Evolutionary conservation across 768 basidiomycete genomes (phyloP).

Genomic region (Rhodosporidiobolus sp.): DNA sequence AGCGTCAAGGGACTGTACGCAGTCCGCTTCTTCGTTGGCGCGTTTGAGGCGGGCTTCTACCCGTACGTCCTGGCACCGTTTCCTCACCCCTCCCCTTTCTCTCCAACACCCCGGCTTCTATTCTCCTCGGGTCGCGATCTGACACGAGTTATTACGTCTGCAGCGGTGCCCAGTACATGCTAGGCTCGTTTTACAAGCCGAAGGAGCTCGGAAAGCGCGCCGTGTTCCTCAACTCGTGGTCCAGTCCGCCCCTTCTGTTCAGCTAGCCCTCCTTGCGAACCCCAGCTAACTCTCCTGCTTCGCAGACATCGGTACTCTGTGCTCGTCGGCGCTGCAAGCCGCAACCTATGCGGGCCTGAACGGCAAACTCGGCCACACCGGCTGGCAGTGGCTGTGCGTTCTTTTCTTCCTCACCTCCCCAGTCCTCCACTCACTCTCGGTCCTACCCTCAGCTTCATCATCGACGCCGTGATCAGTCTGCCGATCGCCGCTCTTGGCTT

Average conservation of each 20-base stretch:
- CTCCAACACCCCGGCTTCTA: too few species aligned
- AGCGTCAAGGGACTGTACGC: not conserved
- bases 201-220: constrained; percentile 10
- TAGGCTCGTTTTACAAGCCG: constrained; percentile 4
- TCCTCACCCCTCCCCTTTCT: too few species aligned
- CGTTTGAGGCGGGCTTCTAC: constrained; percentile 5
- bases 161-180: not conserved
- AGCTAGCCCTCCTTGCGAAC: too few species aligned
- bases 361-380: constrained; percentile 32
- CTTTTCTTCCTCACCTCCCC: not conserved
- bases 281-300: too few species aligned
- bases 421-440: not conserved
- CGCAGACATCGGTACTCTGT: not conserved
- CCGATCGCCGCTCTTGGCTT: constrained; percentile 39
- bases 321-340: constrained; percentile 5
- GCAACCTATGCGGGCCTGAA: constrained; percentile 35
- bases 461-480: constrained; percentile 29
- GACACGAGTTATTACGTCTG: too few species aligned
- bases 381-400: constrained; percentile 31
- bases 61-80: not conserved
- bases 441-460: not conserved
- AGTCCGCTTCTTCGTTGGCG: constrained; percentile 10
- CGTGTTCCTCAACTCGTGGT: not conserved
- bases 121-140: too few species aligned
- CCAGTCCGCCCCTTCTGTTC: too few species aligned